phyloP scores from a whole-genome alignment of 2,329 filamentous ascomycete genomes.

The Alternaria burnsii region DNA sequence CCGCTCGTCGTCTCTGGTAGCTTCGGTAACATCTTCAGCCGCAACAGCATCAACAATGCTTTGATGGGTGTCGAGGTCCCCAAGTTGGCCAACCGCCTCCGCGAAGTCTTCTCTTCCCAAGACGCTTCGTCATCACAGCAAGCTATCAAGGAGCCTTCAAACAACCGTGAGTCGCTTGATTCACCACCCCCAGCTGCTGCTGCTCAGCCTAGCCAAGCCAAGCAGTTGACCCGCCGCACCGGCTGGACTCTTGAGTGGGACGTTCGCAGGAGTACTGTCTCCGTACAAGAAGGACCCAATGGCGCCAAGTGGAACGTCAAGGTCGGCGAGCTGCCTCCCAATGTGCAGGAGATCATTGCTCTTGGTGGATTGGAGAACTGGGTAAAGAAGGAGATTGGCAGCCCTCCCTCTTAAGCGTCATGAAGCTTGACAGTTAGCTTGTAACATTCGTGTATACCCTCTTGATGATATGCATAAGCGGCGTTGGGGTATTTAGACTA shows the following conservation, averaged over 20 bases:
- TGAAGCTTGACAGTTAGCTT: background rate
- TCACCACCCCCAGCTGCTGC: slow-evolving; percentile 53
- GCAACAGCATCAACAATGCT: slow-evolving; percentile 83
- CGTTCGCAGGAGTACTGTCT: slow-evolving; percentile 73
- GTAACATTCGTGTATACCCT: slow-evolving; percentile 18
- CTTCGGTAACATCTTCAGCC: slow-evolving; percentile 83
- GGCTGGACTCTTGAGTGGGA: slow-evolving; percentile 89
- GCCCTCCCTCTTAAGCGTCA: slow-evolving; percentile 24
- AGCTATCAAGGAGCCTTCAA: slow-evolving; percentile 60
- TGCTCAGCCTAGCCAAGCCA: slow-evolving; percentile 56
- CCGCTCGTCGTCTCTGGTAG: slow-evolving; percentile 81
- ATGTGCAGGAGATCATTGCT: slow-evolving; percentile 72
- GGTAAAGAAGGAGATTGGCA: slow-evolving; percentile 75
- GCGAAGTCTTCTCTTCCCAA: slow-evolving; percentile 64
- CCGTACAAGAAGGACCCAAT: slow-evolving; percentile 72
- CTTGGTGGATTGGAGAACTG: slow-evolving; percentile 81
- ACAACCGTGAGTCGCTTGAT: slow-evolving; percentile 61
- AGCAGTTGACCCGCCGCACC: slow-evolving; percentile 73
- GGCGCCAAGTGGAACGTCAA: slow-evolving; percentile 78
- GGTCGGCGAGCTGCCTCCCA: slow-evolving; percentile 83
- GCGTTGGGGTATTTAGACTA: slow-evolving; percentile 7
- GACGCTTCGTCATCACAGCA: slow-evolving; percentile 41
- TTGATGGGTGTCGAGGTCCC: slow-evolving; percentile 77
- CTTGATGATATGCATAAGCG: slow-evolving; percentile 13
- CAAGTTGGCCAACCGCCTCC: slow-evolving; percentile 69